Conservation (phyloP, 768 basidiomycete species). For the Podaxis sp. region DNA sequence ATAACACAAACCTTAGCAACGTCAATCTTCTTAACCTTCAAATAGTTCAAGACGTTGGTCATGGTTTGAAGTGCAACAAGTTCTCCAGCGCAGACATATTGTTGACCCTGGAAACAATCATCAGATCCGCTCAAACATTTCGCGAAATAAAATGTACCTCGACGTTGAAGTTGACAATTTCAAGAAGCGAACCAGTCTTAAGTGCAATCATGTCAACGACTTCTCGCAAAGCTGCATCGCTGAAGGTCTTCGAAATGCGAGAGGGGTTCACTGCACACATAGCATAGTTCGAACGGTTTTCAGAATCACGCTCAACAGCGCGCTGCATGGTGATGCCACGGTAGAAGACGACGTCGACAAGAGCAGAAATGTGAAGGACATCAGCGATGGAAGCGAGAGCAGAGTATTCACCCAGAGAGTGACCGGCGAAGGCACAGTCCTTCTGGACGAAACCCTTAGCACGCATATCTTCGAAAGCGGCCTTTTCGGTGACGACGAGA, state of each 20-base stretch:
- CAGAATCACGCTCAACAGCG: constrained; percentile 92
- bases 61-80: constrained; percentile 89
- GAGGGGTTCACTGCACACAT: constrained; percentile 99
- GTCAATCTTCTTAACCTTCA: constrained; percentile 96
- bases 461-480: constrained; percentile 98
- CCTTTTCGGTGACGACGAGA: constrained; percentile 96
- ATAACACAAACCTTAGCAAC: constrained; percentile 64
- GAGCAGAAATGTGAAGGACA: constrained; percentile 89
- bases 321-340: constrained; percentile 99
- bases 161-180: constrained; percentile 97
- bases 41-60: constrained; percentile 94
- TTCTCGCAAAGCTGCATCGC: constrained; percentile 92
- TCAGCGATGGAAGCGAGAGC: constrained; percentile 97
- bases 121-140: background rate
- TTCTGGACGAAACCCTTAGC: constrained; percentile 92
- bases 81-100: constrained; percentile 99
- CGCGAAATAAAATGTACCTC: constrained; percentile 50
- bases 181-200: constrained; percentile 77
- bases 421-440: constrained; percentile 93
- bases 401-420: constrained; percentile 98
- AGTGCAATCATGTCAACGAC: constrained; percentile 90
- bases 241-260: constrained; percentile 92
- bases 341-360: constrained; percentile 99
- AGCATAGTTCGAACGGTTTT: constrained; percentile 93
- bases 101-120: constrained; percentile 71